Percentiles rank a stretch among this genome's conserved stretches.
Conservation (phyloP, 2,329 filamentous ascomycete species). For the Verticillium tricorpus region DNA sequence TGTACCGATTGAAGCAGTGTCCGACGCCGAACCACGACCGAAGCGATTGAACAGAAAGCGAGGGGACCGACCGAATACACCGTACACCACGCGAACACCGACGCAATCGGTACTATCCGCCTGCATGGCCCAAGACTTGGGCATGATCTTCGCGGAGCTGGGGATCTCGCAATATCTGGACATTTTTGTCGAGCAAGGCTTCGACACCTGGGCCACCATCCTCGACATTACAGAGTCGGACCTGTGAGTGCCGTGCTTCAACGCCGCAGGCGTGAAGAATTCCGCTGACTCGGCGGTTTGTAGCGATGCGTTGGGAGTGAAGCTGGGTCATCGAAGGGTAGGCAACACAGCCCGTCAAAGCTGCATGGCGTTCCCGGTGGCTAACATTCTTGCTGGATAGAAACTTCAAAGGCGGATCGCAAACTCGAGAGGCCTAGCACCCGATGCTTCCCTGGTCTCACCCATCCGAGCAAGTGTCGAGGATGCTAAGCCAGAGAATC, state of each 20-base stretch:
- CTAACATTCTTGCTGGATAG: slow-evolving; percentile 31
- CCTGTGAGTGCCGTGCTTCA: slow-evolving; percentile 48
- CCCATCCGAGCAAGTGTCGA: slow-evolving; percentile 48
- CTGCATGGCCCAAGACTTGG: slow-evolving; percentile 54
- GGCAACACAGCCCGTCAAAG: slow-evolving; percentile 19
- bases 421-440: slow-evolving; percentile 61
- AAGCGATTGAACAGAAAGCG: background rate
- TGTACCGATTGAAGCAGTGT: background rate
- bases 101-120: slow-evolving; percentile 6
- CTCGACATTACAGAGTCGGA: slow-evolving; percentile 82
- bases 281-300: background rate
- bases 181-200: slow-evolving; percentile 70
- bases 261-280: background rate
- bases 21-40: background rate
- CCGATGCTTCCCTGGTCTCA: slow-evolving; percentile 46
- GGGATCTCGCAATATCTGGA: slow-evolving; percentile 74
- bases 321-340: slow-evolving; percentile 77
- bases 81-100: background rate
- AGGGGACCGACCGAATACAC: background rate
- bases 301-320: slow-evolving; percentile 70
- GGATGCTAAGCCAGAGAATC: slow-evolving; percentile 49
- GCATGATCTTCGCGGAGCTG: slow-evolving; percentile 65
- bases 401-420: slow-evolving; percentile 82
- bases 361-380: background rate
- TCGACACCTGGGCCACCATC: slow-evolving; percentile 80